phyloP scores from a whole-genome alignment of 1,139 yeast genomes.

The Trichomonascaceae sp. region DNA sequence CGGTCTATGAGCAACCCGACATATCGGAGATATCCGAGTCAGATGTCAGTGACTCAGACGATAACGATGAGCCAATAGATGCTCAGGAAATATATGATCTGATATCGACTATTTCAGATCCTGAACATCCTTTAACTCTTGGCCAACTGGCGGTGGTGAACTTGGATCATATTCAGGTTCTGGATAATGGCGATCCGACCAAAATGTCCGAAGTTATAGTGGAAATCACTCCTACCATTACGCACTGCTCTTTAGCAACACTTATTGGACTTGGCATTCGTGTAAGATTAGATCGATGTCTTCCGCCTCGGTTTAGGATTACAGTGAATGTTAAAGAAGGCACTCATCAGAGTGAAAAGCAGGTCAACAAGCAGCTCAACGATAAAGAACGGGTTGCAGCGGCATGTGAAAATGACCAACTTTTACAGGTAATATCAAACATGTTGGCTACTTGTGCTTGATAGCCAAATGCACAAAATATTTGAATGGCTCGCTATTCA shows the following conservation, averaged over 20 bases:
- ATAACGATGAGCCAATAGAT: constrained; percentile 59
- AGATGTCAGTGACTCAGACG: constrained; percentile 11
- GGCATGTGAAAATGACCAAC: constrained; percentile 95
- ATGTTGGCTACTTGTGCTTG: constrained; percentile 75
- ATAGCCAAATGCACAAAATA: background rate
- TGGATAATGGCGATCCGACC: constrained; percentile 44
- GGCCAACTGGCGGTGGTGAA: constrained; percentile 96
- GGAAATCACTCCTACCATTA: constrained; percentile 91
- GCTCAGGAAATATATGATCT: constrained; percentile 69
- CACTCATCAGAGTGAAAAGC: constrained; percentile 91
- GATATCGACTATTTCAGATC: constrained; percentile 87
- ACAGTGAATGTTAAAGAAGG: constrained; percentile 81
- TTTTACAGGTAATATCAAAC: constrained; percentile 77
- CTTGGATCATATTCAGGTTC: constrained; percentile 67
- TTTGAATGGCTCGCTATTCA: background rate
- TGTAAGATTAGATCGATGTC: constrained; percentile 81
- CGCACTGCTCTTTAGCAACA: constrained; percentile 95
- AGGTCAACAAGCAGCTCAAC: constrained; percentile 92
- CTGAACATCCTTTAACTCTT: constrained; percentile 92
- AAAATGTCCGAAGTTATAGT: constrained; percentile 73
- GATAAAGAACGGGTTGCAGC: constrained; percentile 98
- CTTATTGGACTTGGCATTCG: constrained; percentile 92
- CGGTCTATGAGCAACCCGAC: constrained; percentile 16
- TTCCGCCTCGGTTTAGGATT: constrained; percentile 80
- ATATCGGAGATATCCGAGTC: constrained; percentile 7